Conservation (phyloP, 805 yeast genomes). For the Nakazawaea wickerhamii region DNA sequence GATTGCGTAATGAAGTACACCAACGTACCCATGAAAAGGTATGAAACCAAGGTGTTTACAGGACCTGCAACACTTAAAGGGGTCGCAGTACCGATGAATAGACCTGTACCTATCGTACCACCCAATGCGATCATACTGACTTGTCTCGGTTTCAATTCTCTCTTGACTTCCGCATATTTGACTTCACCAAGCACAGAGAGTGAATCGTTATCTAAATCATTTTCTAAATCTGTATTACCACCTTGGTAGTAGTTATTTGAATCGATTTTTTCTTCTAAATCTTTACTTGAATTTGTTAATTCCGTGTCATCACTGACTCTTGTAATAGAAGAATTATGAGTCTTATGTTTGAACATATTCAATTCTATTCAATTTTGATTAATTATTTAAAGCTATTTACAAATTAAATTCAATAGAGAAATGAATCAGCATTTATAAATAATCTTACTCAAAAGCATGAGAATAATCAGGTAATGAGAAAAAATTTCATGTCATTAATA, state of each 20-base stretch:
- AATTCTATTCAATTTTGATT: too few species aligned
- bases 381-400: too few species aligned
- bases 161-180: constrained; percentile 41
- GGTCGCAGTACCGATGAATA: constrained; percentile 58
- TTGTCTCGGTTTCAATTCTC: constrained; percentile 62
- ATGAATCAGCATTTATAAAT: too few species aligned
- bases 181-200: constrained; percentile 14
- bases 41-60: constrained; percentile 59
- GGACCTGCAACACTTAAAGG: constrained; percentile 62
- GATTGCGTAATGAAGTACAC: constrained; percentile 66
- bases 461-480: too few species aligned
- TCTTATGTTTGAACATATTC: not conserved
- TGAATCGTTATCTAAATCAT: not conserved
- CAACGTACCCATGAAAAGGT: constrained; percentile 58
- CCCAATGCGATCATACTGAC: constrained; percentile 75
- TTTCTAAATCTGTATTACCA: not conserved
- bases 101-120: constrained; percentile 77
- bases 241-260: not conserved
- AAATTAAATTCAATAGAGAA: too few species aligned
- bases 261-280: not conserved
- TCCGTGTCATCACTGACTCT: not conserved
- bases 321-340: not conserved
- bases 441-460: too few species aligned
- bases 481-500: too few species aligned
- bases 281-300: not conserved